Conservation (phyloP, 371 early-diverging fungal genomes). For the Mucor mucedo region DNA sequence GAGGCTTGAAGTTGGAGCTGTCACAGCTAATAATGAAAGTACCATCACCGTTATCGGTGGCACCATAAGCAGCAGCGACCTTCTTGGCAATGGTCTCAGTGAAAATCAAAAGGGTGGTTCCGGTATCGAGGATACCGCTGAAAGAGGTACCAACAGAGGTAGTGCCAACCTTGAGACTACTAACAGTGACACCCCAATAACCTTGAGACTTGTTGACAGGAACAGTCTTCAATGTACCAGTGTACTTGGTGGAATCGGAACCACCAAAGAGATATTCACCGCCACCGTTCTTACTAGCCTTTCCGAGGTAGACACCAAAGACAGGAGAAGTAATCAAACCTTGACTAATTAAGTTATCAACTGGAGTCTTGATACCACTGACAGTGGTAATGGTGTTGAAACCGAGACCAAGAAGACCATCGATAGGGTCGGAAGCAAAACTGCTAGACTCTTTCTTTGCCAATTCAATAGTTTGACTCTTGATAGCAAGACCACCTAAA, state of each 20-base stretch:
- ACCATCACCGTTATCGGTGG: slow-evolving; percentile 31
- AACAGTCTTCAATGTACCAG: slow-evolving; percentile 55
- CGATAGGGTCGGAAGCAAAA: slow-evolving; percentile 23
- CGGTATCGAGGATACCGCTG: slow-evolving; percentile 63
- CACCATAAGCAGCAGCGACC: slow-evolving; percentile 26
- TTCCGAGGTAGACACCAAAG: slow-evolving; percentile 41
- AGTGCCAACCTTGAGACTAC: slow-evolving; percentile 25
- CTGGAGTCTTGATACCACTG: slow-evolving; percentile 33
- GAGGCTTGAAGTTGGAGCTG: slow-evolving; percentile 23
- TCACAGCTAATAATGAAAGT: slow-evolving; percentile 28
- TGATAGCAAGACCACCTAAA: slow-evolving; percentile 34
- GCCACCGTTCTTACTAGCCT: slow-evolving; percentile 36
- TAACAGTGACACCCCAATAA: slow-evolving; percentile 55
- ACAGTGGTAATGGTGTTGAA: slow-evolving; percentile 49
- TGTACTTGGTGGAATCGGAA: slow-evolving; percentile 44
- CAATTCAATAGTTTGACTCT: slow-evolving; percentile 30
- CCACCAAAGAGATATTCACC: slow-evolving; percentile 58
- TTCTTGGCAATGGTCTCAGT: slow-evolving; percentile 40
- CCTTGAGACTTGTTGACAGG: slow-evolving; percentile 46
- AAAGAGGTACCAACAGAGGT: slow-evolving; percentile 14
- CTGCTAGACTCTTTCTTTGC: slow-evolving; percentile 21
- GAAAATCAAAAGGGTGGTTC: slow-evolving; percentile 64
- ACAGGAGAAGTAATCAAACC: slow-evolving; percentile 38
- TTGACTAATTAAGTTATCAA: slow-evolving; percentile 49
- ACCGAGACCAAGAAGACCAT: slow-evolving; percentile 47